Evolutionary conservation across 139 green algal genomes (phyloP).

Genomic region (Trebouxia sp.): DNA sequence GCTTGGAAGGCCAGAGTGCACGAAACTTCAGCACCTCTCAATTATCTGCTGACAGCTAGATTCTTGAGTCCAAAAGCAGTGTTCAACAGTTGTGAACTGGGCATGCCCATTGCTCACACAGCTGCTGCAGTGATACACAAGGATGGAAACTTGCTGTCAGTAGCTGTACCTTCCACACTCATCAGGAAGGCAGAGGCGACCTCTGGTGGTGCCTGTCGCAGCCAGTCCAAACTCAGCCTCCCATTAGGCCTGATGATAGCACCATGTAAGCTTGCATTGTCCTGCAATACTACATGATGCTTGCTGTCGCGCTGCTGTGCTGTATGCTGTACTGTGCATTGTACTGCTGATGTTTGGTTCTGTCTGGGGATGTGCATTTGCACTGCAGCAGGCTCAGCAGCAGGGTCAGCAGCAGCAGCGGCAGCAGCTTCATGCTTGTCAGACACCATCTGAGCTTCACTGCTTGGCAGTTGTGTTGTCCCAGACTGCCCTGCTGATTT

Average conservation of each 20-base stretch:
- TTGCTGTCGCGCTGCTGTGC: no score
- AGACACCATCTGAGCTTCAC: no score
- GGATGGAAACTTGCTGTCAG: neutral
- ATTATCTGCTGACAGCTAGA: no score
- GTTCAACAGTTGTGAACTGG: neutral
- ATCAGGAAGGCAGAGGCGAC: slow-evolving; percentile 57
- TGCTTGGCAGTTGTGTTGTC: no score
- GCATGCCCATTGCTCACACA: neutral
- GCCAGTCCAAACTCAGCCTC: slow-evolving; percentile 69
- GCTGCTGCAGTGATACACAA: neutral
- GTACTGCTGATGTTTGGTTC: no score
- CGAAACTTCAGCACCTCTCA: no score
- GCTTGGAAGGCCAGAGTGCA: no score
- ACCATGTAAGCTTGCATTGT: neutral
- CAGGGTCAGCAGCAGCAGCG: neutral
- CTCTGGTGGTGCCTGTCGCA: slow-evolving; percentile 50
- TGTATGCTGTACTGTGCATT: no score
- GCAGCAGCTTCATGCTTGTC: neutral
- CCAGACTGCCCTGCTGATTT: no score
- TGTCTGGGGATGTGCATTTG: no score
- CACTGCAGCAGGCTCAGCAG: no score
- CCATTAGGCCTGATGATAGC: neutral
- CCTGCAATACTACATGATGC: no score
- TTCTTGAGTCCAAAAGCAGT: neutral
- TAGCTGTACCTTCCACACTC: slow-evolving; percentile 44